Base-by-base conservation (phyloP, 2,329 filamentous ascomycete genomes). In the Penicillium sp. region DNA sequence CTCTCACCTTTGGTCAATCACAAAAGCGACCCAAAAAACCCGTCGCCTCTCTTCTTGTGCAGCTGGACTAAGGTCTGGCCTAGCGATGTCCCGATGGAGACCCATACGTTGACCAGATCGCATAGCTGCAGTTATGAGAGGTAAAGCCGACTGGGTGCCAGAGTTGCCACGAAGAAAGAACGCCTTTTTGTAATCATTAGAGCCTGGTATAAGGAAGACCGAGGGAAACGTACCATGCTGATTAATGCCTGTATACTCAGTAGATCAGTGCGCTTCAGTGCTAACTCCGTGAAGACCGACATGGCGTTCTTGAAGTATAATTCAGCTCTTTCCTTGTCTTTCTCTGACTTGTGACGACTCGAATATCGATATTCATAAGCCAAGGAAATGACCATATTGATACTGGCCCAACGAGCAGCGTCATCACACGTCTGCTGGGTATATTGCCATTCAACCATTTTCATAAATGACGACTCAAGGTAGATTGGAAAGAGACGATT, bases 401-500 rank as follows among this genome's bases (percentile, higher is more conserved):
- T 80, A 74, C 90, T 94, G 5, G 93, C 93, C 92, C 93, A 97
- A 89, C 92, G 96, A 7, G 93, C 93, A 5, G 92, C 92, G 43
- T 93, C 92, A 66, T 94, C 87, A 64, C 96, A 97, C 1, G 92
- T 92, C 61, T 97, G 89, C 48, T 86, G 79, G 0, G 91, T 94
- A 73, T 97, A 97, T 70, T 97, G 92, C 69, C 89, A 87, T 68
- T 97, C 91, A 13, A 97, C 90, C 10, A 97, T 81, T 67, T 94
- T 90, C 90, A 97, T 97, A 67, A 97, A 97, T 0, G 92, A 96
- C 0, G 90, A 89, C 70, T 96, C 91, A 72, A 97, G 92, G 68
- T 96, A 97, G 4, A 97, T 81, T 2, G 93, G 93, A 68, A 97
- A 96, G 81, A 97, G 92, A 81, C 90, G 92, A 77, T 97, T 97